Evolutionary conservation across 202 grass and related monocot genomes (phyloP), one percentile per base, ranked within the genome.

Genomic region (Panicum hallii): DNA sequence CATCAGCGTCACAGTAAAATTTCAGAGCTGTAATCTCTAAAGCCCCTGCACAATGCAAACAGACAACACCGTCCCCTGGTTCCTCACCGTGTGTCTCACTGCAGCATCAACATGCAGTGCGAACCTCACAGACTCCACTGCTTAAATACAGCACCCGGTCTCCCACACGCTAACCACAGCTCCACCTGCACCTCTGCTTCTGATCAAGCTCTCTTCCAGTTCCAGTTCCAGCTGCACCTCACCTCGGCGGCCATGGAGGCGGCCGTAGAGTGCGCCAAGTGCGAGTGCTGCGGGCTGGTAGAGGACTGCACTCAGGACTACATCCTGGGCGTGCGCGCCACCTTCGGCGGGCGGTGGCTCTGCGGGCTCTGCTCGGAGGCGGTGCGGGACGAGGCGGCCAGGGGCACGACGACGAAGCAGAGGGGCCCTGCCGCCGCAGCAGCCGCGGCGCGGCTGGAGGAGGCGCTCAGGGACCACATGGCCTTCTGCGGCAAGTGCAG

Each of bases 301-400:
- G 94, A 97, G 84, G 94, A 97, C 36, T 97, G 91, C 91, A 94
- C 94, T 45, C 69, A 76, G 30, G 89, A 88, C 3, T 97, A 97
- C 79, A 93, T 97, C 80, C 55, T 72, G n/a, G 87, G 86, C 60
- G 89, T 97, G 22, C 89, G 91, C 72, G 89, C 87, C 22, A 82
- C 85, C 72, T 97, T 97, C 79, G 85, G 87, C 46, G 94, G 94
- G 11, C 86, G 90, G 84, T 97, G 94, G 94, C 90, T 97, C 17
- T 97, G 94, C 79, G 94, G 94, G 20, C 91, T 97, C 52, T 97
- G 94, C 89, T 91, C 94, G n/a, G 94, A 97, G 74, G 91, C 94
- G 6, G 94, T 97, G 75, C 84, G 91, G 42, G 94, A 94, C 72
- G 94, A 97, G 73, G 70, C 78, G 49, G 57, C 67, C 20, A 85